Conservation (phyloP, 1,284 basidiomycete genomes). For the Puccinia hordei region DNA sequence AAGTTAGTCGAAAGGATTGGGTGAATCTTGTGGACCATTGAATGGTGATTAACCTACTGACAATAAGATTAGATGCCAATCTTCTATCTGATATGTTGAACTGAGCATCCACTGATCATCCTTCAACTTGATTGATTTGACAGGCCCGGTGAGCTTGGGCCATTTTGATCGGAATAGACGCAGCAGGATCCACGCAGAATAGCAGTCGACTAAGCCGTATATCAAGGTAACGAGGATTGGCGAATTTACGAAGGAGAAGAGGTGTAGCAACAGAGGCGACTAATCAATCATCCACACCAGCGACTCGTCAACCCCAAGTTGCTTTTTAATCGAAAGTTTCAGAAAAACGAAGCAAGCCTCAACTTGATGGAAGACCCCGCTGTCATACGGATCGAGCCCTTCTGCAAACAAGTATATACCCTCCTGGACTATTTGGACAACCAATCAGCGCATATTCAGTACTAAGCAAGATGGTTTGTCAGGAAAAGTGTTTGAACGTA, state of each 20-base stretch:
- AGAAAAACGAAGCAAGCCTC: constrained; percentile 54
- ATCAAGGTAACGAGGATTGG: constrained; percentile 77
- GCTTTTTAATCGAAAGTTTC: constrained; percentile 1
- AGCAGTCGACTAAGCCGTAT: constrained; percentile 71
- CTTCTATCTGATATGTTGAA: constrained; percentile 50
- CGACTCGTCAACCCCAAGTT: constrained; percentile 39
- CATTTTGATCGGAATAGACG: constrained; percentile 16
- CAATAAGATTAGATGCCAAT: constrained; percentile 23
- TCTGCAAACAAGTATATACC: constrained; percentile 75
- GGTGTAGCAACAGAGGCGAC: constrained; percentile 83
- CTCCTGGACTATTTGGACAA: constrained; percentile 71
- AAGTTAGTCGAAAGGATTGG: background rate
- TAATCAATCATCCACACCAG: constrained; percentile 58
- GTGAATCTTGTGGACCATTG: background rate
- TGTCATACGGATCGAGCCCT: constrained; percentile 78
- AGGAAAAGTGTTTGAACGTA: background rate
- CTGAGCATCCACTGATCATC: constrained; percentile 62
- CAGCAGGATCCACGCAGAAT: constrained; percentile 1
- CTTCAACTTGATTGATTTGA: background rate
- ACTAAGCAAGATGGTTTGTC: too few species aligned
- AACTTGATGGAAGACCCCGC: constrained; percentile 81
- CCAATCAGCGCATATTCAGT: background rate
- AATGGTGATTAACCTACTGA: constrained; percentile 1
- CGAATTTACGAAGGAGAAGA: constrained; percentile 84
- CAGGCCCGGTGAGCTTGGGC: background rate